Evolutionary conservation across 371 early-diverging fungal species (phyloP).

Genomic region (Rhizopus sp.): DNA sequence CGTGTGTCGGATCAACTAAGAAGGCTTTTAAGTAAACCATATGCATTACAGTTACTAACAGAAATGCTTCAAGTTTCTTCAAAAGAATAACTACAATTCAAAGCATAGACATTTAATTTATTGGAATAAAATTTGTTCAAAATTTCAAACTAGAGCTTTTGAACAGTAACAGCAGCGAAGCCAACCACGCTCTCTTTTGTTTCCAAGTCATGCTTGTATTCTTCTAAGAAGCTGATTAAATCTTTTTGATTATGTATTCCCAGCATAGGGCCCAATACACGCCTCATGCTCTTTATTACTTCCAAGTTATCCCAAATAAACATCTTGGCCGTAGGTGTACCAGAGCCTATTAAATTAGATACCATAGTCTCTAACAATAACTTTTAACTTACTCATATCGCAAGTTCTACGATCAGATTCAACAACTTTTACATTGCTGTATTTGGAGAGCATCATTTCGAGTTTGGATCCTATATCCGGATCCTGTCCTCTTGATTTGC

Average conservation of each 20-base stretch:
- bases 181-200: too few species aligned
- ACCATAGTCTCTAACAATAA: neutral
- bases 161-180: too few species aligned
- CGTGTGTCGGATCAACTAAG: constrained; percentile 35
- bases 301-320: neutral
- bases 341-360: neutral
- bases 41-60: constrained; percentile 44
- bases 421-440: neutral
- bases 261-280: neutral
- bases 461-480: neutral
- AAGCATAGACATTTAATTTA: too few species aligned
- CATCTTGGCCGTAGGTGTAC: neutral
- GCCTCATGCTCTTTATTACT: neutral
- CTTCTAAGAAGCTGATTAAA: too few species aligned
- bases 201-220: too few species aligned
- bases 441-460: neutral
- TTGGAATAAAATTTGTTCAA: too few species aligned
- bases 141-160: too few species aligned
- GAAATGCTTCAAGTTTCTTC: constrained; percentile 41
- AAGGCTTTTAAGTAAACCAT: constrained; percentile 42
- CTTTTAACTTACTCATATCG: neutral
- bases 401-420: neutral
- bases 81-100: constrained; percentile 12
- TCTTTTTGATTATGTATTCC: too few species aligned
- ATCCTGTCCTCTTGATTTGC: neutral